Base-by-base conservation (phyloP, 176 grass and related monocot species). In the Aegilops tauschii region DNA sequence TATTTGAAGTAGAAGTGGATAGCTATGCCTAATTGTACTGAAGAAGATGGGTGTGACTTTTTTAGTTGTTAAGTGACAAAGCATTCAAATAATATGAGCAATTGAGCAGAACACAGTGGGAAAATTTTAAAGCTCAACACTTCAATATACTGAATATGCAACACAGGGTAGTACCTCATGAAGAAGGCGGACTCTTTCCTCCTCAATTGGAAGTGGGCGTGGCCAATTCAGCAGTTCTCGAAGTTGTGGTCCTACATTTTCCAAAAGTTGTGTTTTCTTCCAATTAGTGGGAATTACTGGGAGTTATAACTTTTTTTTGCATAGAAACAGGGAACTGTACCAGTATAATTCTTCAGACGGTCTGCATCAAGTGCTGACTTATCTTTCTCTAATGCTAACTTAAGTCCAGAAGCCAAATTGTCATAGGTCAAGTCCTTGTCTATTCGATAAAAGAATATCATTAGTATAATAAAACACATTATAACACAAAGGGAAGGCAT, bases 381-480 rank as follows among this genome's bases (percentile, higher is more conserved):
- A 86, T 99, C 94, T 78, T 91, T 92, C 84, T 96, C 94, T 81
- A 99, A 76, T 56, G 97, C 92, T 71, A 79, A 77, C 83, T 96
- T 99, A 36, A 99, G 83, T 73, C 92, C 94, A 86, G 88, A 87
- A 81, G 97, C 94, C 47, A 99, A 91, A 91, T 96, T 89, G 77
- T 99, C 94, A 88, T 99, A 99, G 85, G 54, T 96, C 78, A 99
- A 85, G 50, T 96, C 97, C 77, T 96, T 86, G 74, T 99, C 94
- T 99, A 77, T 87, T 89, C 45, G 83, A 68, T 47, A 28, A 1
- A 72, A 3, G 32, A 39, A 47, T 70, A 61, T 69, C 49, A 84
- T 40, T 76, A 61, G 30, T 16, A 81, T 32, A 4, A 78, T 78
- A 12, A 70, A 70, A 54, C 1, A 59, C 5, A 81, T 61, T 44